Percentiles rank a stretch among this genome's conserved stretches.
Conservation (phyloP, 2,329 filamentous ascomycete genomes). For the Pseudodiploospora longispora region DNA sequence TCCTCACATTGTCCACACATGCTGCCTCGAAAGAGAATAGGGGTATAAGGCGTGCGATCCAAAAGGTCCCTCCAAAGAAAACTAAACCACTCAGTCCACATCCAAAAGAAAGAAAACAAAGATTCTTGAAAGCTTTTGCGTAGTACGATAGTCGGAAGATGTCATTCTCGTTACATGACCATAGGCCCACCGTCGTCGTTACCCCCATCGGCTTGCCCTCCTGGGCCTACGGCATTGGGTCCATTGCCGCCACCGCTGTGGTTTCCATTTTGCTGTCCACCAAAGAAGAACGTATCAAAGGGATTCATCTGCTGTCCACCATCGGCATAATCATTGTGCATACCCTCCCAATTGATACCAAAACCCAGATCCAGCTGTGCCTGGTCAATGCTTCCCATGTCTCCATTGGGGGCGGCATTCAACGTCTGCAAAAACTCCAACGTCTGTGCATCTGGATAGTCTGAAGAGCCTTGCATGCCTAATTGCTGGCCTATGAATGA, state of each 20-base stretch:
- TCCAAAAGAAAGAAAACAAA: no score
- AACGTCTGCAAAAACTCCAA: constrained; percentile 48
- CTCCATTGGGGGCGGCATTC: constrained; percentile 23
- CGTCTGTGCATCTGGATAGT: constrained; percentile 40
- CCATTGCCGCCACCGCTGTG: constrained; percentile 18
- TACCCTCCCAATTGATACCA: constrained; percentile 55
- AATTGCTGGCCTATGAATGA: constrained; percentile 26
- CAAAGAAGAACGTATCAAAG: constrained; percentile 69
- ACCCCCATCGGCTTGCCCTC: constrained; percentile 1
- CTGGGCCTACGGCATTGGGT: neutral
- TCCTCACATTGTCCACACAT: no score
- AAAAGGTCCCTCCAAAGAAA: no score
- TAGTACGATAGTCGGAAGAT: neutral
- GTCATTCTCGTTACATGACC: neutral
- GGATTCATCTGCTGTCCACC: constrained; percentile 55
- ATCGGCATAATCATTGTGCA: constrained; percentile 55
- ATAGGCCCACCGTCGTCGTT: neutral
- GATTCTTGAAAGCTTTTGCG: neutral
- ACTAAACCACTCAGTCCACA: no score
- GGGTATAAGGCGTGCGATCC: no score
- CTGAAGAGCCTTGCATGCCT: constrained; percentile 24
- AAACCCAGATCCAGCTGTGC: constrained; percentile 56
- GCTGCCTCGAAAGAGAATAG: no score
- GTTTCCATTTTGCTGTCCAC: constrained; percentile 36
- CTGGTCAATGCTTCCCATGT: constrained; percentile 29